Conservation (phyloP, 2,329 filamentous ascomycete genomes). For the Penicillium sp. region DNA sequence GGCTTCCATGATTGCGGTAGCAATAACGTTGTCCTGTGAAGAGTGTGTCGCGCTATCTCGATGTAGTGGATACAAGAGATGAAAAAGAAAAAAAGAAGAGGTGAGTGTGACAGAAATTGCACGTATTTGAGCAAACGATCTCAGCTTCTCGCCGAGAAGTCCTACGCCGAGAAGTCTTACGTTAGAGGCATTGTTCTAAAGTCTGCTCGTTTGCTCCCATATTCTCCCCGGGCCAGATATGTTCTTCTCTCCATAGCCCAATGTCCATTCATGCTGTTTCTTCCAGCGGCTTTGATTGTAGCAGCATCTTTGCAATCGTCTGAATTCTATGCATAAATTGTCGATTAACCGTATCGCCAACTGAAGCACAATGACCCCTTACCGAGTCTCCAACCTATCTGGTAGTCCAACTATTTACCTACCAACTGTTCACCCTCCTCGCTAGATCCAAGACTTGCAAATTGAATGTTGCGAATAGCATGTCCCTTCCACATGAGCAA, state of each 20-base stretch:
- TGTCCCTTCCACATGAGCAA: conserved; percentile 28
- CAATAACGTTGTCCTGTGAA: neutral
- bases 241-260: neutral
- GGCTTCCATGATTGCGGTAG: conserved; percentile 40
- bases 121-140: neutral
- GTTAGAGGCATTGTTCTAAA: neutral
- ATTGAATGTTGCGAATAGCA: conserved; percentile 19
- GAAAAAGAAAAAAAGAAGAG: neutral
- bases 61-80: neutral
- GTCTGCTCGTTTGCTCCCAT: neutral
- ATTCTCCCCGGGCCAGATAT: neutral
- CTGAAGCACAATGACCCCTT: neutral
- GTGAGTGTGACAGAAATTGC: neutral
- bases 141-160: neutral
- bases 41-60: neutral
- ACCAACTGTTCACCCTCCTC: conserved; percentile 22
- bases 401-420: neutral
- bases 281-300: neutral
- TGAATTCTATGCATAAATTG: neutral
- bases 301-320: neutral
- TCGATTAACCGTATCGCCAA: neutral
- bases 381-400: neutral
- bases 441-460: conserved; percentile 20
- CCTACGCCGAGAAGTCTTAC: too few species aligned
- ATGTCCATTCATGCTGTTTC: neutral